These are phyloP conservation scores for Steccherinum ochraceum DNA, from an alignment of 768 basidiomycete species.

Conservation along the genomic window DNA sequence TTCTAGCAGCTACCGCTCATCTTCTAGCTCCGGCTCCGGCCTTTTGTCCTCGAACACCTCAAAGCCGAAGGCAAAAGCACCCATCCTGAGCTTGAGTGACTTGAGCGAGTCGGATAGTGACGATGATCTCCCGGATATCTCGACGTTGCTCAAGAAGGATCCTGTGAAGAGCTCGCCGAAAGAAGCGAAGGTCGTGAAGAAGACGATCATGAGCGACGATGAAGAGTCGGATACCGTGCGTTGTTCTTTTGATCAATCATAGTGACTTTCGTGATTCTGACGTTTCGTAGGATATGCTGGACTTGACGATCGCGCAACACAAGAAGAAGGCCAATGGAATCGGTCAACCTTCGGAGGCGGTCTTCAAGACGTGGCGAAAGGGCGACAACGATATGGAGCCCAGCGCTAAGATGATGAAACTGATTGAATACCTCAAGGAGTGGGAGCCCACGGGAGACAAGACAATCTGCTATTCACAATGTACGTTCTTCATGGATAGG, in stretches of 20 bases:
- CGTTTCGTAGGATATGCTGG: conserved; percentile 12
- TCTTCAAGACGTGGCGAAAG: conserved; percentile 49
- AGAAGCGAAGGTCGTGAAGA: not conserved
- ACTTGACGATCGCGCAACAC: not conserved
- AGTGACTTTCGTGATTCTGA: conserved; percentile 41
- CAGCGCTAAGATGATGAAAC: conserved; percentile 60
- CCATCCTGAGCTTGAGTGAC: conserved; percentile 6
- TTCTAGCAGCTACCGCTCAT: not conserved
- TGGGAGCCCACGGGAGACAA: conserved; percentile 61
- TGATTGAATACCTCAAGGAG: conserved; percentile 50
- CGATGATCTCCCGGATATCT: not conserved
- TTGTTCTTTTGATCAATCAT: conserved; percentile 13
- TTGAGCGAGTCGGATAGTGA: conserved; percentile 8
- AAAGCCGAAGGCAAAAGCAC: conserved; percentile 3
- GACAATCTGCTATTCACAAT: conserved; percentile 67
- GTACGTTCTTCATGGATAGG: too few species aligned
- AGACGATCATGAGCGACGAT: conserved; percentile 22
- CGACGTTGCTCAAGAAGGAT: not conserved
- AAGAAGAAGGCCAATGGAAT: not conserved
- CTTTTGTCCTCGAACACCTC: conserved; percentile 15
- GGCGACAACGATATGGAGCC: conserved; percentile 59
- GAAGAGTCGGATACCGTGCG: conserved; percentile 32
- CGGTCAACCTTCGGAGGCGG: conserved; percentile 5
- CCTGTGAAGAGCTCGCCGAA: not conserved
- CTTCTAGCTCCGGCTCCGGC: not conserved